Base-by-base conservation (phyloP, 2,329 filamentous ascomycete genomes). In the Eutypella sp. region DNA sequence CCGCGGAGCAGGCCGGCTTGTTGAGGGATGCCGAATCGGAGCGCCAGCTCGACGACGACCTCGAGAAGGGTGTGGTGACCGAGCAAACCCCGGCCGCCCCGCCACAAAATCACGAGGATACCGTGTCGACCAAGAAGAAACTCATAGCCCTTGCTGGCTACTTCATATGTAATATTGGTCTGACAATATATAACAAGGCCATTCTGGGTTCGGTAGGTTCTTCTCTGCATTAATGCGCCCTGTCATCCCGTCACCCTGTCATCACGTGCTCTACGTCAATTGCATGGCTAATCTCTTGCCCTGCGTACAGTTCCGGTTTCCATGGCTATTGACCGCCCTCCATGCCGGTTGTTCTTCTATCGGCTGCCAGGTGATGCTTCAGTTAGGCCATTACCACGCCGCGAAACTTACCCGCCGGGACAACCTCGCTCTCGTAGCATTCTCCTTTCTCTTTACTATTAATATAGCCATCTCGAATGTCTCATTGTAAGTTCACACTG, bases 381-480 rank as follows among this genome's bases (percentile, higher is more conserved):
- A 73, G 47, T 60, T 69, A 46, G 76, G 76, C 42, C 67, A 74
- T 44, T 76, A 82, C 57, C 71, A 71, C 54, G 65, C 78, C 43
- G 75, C 76, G 10, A 69, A 70, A 46, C 66, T 83, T 33, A 71
- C 69, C 3, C 67, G 68, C 24, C 71, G 69, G 24, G 78, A 82
- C 58, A 74, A 79, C 59, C 60, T 78, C 36, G 69, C 73, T n/a
- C 69, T 82, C 34, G 63, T 79, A 25, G 70, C 74, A 40, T 83
- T 83, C 60, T 82, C 79, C 29, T 68, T 75, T 34, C 70, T 83
- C 7, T 83, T 81, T 63, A 82, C 79, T 15, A 69, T 79, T 59
- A 83, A 83, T 62, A 82, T 83, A 53, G 79, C 79, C 47, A 74
- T 81, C 39, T 81, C 77, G n/a, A 82, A 82, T 62, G 69, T 81